Percentiles rank a stretch among this genome's conserved stretches.
These are phyloP conservation scores for Glycyrrhiza uralensis DNA, from an alignment of 306 rosid species.

Conservation along the genomic window DNA sequence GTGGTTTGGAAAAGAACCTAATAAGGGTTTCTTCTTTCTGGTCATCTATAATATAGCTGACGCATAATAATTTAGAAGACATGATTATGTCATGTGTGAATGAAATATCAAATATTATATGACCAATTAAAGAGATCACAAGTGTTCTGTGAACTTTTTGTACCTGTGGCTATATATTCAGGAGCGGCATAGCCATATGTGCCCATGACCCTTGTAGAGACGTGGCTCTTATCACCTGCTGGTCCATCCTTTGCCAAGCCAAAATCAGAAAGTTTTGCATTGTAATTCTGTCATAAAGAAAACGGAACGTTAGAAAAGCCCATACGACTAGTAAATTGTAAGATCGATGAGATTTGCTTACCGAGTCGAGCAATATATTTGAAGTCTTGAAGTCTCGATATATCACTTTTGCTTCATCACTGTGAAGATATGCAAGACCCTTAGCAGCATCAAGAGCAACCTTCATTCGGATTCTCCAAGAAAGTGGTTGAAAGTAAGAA, in stretches of 20 bases:
- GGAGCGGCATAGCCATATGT: constrained; percentile 98
- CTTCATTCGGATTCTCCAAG: constrained; percentile 83
- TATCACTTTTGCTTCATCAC: constrained; percentile 90
- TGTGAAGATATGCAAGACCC: constrained; percentile 94
- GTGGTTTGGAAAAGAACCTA: background rate
- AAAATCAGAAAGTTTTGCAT: constrained; percentile 90
- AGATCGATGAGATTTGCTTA: constrained; percentile 25
- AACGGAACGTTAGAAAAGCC: constrained; percentile 23
- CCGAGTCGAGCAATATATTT: constrained; percentile 80
- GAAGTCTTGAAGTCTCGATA: constrained; percentile 86
- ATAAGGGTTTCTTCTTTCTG: background rate
- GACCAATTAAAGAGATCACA: background rate
- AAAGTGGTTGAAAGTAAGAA: constrained; percentile 82
- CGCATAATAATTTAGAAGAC: background rate
- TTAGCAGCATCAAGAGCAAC: constrained; percentile 88
- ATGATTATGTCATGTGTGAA: background rate
- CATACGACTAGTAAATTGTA: constrained; percentile 13
- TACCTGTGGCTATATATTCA: constrained; percentile 97
- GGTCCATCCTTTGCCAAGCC: constrained; percentile 99
- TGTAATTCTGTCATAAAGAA: constrained; percentile 50
- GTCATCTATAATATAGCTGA: background rate
- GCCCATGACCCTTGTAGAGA: constrained; percentile 97
- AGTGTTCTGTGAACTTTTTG: constrained; percentile 3
- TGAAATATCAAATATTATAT: background rate
- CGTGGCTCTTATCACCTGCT: constrained; percentile 74